phyloP scores from a whole-genome alignment of 345 rosid genomes.

The Cardamine occulta region DNA sequence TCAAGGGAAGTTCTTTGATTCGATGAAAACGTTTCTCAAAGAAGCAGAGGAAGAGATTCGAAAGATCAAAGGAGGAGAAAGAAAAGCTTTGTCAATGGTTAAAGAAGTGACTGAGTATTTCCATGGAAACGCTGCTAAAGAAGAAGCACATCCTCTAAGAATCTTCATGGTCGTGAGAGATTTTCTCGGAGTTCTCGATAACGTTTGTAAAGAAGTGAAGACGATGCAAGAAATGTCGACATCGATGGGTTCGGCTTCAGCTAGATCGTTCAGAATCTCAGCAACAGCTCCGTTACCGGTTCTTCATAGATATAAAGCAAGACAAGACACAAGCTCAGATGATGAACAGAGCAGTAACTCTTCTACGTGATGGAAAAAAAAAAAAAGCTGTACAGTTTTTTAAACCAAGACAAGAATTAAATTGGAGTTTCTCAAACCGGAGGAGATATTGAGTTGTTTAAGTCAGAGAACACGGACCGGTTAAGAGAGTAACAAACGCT shows the following conservation, averaged over 20 bases:
- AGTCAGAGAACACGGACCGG: slow-evolving; percentile 18
- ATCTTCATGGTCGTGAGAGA: slow-evolving; percentile 93
- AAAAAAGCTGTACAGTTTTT: slow-evolving; percentile 40
- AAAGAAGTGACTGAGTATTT: slow-evolving; percentile 95
- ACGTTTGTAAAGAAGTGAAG: slow-evolving; percentile 95
- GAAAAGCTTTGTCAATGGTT: slow-evolving; percentile 70
- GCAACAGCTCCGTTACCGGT: slow-evolving; percentile 80
- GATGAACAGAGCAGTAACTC: slow-evolving; percentile 63
- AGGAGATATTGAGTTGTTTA: slow-evolving; percentile 20
- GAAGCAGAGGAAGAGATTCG: slow-evolving; percentile 88
- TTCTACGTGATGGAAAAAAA: slow-evolving; percentile 61
- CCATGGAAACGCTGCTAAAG: slow-evolving; percentile 83
- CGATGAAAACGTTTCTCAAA: slow-evolving; percentile 65
- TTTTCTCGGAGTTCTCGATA: slow-evolving; percentile 75
- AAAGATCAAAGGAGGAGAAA: slow-evolving; percentile 71
- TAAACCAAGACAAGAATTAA: background rate
- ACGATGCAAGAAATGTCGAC: slow-evolving; percentile 69
- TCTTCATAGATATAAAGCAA: slow-evolving; percentile 65
- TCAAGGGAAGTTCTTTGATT: slow-evolving; percentile 71
- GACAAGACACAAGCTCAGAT: slow-evolving; percentile 76
- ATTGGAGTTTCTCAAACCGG: slow-evolving; percentile 33
- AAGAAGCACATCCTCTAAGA: slow-evolving; percentile 82
- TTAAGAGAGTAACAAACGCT: slow-evolving; percentile 34
- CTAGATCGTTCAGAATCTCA: slow-evolving; percentile 86
- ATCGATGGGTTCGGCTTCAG: slow-evolving; percentile 69